Conservation (phyloP, 2,329 filamentous ascomycete genomes). For the Alternaria tenuissima region DNA sequence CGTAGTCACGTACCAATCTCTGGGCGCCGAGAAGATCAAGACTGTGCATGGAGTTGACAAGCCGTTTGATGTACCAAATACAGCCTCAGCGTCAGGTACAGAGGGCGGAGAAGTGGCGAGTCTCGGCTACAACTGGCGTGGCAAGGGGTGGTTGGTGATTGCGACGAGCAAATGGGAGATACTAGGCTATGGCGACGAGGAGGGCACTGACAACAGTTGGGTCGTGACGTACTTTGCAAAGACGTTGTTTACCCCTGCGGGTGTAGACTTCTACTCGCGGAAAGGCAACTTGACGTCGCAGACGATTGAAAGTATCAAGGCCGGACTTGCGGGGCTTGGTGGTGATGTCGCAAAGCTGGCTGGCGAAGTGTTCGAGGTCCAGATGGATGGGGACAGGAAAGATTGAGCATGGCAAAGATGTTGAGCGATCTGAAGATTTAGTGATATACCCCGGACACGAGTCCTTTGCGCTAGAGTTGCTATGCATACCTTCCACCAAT, state of each 20-base stretch:
- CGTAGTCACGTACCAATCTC: slow-evolving; percentile 73
- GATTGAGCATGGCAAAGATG: slow-evolving; percentile 10
- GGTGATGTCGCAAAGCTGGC: slow-evolving; percentile 63
- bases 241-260: slow-evolving; percentile 83
- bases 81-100: background rate
- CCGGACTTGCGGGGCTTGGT: slow-evolving; percentile 62
- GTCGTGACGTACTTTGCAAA: slow-evolving; percentile 85
- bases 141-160: slow-evolving; percentile 76
- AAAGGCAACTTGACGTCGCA: slow-evolving; percentile 64
- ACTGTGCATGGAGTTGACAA: slow-evolving; percentile 72
- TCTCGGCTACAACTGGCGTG: slow-evolving; percentile 69
- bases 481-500: background rate
- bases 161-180: slow-evolving; percentile 83
- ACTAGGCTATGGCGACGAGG: slow-evolving; percentile 73
- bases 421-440: background rate
- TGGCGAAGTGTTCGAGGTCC: slow-evolving; percentile 57
- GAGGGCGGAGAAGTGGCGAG: slow-evolving; percentile 58
- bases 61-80: slow-evolving; percentile 44
- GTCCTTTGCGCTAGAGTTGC: slow-evolving; percentile 2
- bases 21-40: slow-evolving; percentile 62
- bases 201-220: slow-evolving; percentile 65
- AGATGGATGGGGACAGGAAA: slow-evolving; percentile 35
- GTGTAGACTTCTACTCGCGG: slow-evolving; percentile 79
- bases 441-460: slow-evolving; percentile 20
- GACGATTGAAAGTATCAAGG: slow-evolving; percentile 65